Conservation (phyloP, 1,139 yeast genomes). For the Ogataea hybrid region DNA sequence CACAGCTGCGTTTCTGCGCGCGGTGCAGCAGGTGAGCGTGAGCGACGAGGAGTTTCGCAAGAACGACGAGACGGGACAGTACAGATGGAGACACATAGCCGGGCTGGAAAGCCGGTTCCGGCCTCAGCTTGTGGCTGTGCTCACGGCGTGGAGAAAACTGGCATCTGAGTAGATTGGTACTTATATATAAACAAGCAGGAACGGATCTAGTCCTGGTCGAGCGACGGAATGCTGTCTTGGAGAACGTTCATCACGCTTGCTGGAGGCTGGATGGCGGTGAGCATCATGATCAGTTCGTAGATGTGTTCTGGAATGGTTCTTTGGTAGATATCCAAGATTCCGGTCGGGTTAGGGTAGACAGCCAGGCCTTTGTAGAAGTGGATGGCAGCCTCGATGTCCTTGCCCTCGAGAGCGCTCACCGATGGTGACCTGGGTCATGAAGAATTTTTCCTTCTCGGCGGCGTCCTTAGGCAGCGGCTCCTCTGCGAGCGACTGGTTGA, state of each 20-base stretch:
- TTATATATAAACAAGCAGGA: slow-evolving; percentile 1
- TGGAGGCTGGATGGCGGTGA: slow-evolving; percentile 91
- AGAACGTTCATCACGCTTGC: slow-evolving; percentile 70
- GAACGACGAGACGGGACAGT: slow-evolving; percentile 21
- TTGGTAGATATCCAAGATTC: slow-evolving; percentile 83
- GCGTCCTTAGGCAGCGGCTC: slow-evolving; percentile 71
- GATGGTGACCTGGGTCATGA: slow-evolving; percentile 76
- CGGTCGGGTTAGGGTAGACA: slow-evolving; percentile 93
- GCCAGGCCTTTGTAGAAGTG: slow-evolving; percentile 93
- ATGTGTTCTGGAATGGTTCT: slow-evolving; percentile 80
- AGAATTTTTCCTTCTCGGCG: slow-evolving; percentile 68
- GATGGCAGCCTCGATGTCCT: slow-evolving; percentile 77
- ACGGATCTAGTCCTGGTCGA: slow-evolving; percentile 19
- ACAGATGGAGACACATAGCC: slow-evolving; percentile 13
- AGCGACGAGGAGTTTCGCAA: slow-evolving; percentile 38
- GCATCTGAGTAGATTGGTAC: neutral
- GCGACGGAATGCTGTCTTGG: slow-evolving; percentile 38
- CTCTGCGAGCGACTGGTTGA: slow-evolving; percentile 59
- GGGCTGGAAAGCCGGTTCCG: slow-evolving; percentile 18
- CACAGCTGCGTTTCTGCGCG: slow-evolving; percentile 49
- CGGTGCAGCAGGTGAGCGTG: slow-evolving; percentile 42
- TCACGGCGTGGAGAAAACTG: slow-evolving; percentile 3
- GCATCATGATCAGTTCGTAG: slow-evolving; percentile 77
- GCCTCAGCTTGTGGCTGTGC: slow-evolving; percentile 7
- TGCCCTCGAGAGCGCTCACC: slow-evolving; percentile 71